These are phyloP conservation scores for Marasmius tenuissimus DNA, from an alignment of 1,284 basidiomycete genomes.

Conservation along the genomic window DNA sequence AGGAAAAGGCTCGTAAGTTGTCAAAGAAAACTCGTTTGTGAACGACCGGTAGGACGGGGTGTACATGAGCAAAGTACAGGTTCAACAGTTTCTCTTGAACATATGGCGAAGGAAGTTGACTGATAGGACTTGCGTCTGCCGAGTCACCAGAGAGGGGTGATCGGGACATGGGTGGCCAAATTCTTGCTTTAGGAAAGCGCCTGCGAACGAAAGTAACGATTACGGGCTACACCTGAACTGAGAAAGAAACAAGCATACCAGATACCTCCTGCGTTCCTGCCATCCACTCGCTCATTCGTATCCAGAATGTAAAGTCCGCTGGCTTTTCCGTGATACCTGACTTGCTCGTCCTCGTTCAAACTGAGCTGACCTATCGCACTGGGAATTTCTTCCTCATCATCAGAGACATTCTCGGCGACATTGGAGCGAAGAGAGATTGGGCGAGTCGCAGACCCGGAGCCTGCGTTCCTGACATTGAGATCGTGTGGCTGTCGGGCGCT, in stretches of 20 bases:
- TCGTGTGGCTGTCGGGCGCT: background rate
- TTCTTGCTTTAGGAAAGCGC: conserved; percentile 79
- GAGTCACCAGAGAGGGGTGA: conserved; percentile 17
- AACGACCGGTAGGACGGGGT: conserved; percentile 71
- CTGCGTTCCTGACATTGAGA: background rate
- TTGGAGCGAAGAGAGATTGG: background rate
- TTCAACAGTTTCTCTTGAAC: conserved; percentile 70
- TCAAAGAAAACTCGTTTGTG: conserved; percentile 72
- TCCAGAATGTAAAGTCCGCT: conserved; percentile 80
- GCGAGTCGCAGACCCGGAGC: background rate
- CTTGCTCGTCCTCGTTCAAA: conserved; percentile 80
- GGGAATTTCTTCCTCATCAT: conserved; percentile 54
- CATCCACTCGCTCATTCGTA: conserved; percentile 56
- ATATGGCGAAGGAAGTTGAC: conserved; percentile 49
- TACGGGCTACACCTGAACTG: background rate
- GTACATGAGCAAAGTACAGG: conserved; percentile 79
- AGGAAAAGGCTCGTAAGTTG: conserved; percentile 42
- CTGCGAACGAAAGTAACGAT: conserved; percentile 31
- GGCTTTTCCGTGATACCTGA: conserved; percentile 77
- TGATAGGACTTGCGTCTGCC: conserved; percentile 34
- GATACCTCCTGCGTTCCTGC: conserved; percentile 75
- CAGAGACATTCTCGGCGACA: conserved; percentile 1
- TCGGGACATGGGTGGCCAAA: conserved; percentile 75
- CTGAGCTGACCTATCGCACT: conserved; percentile 82
- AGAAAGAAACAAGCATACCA: conserved; percentile 44